Conservation (phyloP, 352 stramenopile species). For the Phytophthora fragariaefolia region DNA sequence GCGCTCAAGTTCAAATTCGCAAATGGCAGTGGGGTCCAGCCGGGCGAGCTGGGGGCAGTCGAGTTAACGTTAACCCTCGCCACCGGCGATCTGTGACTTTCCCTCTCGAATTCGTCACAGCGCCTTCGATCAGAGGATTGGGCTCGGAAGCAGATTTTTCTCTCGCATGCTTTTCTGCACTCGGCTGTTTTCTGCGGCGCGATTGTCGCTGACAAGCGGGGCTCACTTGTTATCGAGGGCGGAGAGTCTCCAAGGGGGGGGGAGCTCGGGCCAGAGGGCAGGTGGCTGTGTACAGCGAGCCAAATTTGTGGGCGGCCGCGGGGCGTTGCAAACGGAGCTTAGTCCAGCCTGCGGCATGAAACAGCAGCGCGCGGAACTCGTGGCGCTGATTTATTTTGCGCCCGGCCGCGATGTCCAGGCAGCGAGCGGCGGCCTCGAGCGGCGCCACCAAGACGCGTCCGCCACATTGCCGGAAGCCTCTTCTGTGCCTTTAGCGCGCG, state of each 20-base stretch:
- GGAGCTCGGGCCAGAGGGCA: slow-evolving; percentile 29
- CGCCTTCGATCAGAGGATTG: slow-evolving; percentile 42
- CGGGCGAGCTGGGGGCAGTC: slow-evolving; percentile 13
- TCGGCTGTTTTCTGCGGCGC: slow-evolving; percentile 38
- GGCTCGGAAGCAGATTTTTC: slow-evolving; percentile 39
- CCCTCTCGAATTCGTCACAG: slow-evolving; percentile 44
- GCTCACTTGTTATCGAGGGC: not conserved
- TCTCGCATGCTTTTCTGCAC: slow-evolving; percentile 27
- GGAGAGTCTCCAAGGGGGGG: too few relatives aligned
- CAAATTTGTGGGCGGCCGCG: slow-evolving; percentile 29
- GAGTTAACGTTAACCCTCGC: slow-evolving; percentile 37
- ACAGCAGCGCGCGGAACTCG: slow-evolving; percentile 10
- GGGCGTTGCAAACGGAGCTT: slow-evolving; percentile 25
- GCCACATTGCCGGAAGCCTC: slow-evolving; percentile 19
- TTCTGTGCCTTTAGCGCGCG: slow-evolving; percentile 7
- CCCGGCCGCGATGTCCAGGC: too few relatives aligned
- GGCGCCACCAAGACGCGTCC: slow-evolving; percentile 1
- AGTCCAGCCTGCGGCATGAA: slow-evolving; percentile 9
- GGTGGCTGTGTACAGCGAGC: slow-evolving; percentile 28
- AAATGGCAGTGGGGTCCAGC: slow-evolving; percentile 32
- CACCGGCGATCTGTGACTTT: slow-evolving; percentile 31
- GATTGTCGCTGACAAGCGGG: slow-evolving; percentile 30
- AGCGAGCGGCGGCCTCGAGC: slow-evolving; percentile 5
- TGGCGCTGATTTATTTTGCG: slow-evolving; percentile 32
- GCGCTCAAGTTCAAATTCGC: slow-evolving; percentile 38